Evolutionary conservation across 169 alveolate genomes (phyloP).

Genomic region (Plasmodium inui): DNA sequence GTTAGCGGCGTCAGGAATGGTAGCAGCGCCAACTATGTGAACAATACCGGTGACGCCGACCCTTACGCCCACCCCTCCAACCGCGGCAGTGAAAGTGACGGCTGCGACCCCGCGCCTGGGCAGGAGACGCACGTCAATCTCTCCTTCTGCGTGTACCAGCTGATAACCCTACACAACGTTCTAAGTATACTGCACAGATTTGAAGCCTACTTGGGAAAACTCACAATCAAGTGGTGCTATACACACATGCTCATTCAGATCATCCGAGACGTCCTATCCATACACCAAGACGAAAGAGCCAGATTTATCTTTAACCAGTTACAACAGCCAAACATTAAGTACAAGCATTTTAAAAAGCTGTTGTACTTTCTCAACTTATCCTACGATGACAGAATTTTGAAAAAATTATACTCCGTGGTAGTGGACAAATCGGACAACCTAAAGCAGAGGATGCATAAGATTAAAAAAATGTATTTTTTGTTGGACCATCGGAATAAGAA

Average conservation of each 20-base stretch:
- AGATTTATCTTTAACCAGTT: constrained; percentile 3
- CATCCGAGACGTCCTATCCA: constrained; percentile 24
- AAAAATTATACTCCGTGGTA: constrained; percentile 8
- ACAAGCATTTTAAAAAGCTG: constrained; percentile 24
- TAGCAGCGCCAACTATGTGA: neutral
- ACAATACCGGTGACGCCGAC: neutral
- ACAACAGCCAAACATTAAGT: constrained; percentile 14
- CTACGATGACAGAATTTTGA: constrained; percentile 13
- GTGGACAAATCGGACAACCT: neutral
- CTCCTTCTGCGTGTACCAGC: constrained; percentile 43
- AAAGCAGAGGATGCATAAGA: constrained; percentile 10
- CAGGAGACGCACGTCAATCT: neutral
- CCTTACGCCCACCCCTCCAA: neutral
- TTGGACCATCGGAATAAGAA: constrained; percentile 20
- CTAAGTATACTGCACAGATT: constrained; percentile 27
- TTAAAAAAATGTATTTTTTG: constrained; percentile 35
- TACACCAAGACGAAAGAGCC: neutral
- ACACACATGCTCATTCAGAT: constrained; percentile 17
- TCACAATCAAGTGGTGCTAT: constrained; percentile 33
- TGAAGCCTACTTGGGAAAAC: constrained; percentile 5
- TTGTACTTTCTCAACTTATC: constrained; percentile 19
- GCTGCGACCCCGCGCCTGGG: neutral
- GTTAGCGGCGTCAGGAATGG: neutral
- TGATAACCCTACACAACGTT: constrained; percentile 27
- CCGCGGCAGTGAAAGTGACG: neutral